Base-by-base conservation (phyloP, 2,329 filamentous ascomycete genomes). In the Aspergillus melleus region DNA sequence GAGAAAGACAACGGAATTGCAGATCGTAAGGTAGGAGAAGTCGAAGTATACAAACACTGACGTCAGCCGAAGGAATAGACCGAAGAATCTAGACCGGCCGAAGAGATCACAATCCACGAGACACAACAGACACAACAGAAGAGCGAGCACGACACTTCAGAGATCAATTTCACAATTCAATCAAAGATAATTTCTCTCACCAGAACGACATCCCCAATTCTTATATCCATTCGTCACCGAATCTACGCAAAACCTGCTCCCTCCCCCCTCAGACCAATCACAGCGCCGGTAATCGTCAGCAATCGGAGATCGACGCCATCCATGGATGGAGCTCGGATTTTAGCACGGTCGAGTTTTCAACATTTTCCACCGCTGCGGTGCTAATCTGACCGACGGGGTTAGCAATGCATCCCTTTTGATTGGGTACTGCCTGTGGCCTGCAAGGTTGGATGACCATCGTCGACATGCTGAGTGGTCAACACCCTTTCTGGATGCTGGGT, bases 261-360 rank as follows among this genome's bases (percentile, higher is more conserved):
- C 16, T 10, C 50, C 20, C n/a, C 26, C 36, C 42, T 4, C 55
- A 20, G 26, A 2, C 60, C 60, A 61, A 61, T 61, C 60, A 61
- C 29, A 6, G 32, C 32, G 4, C n/a, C 14, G 44, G 8, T 46
- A 59, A 61, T 54, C 10, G 60, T 61, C 60, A 61, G 60, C 60
- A 42, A 8, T 42, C 36, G 6, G 36, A 36, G 32, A 36, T 36
- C 32, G 32, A 36, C 32, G 32, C 32, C 32, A 12, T 36, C 32
- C 11, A 36, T 12, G 32, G 12, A 29, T 29, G 26, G 26, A 29
- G 26, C 32, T 36, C 32, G 32, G 32, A 12, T 36, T 36, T 36
- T 36, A 12, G 32, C 32, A 36, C 32, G 32, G 32, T 14, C 32
- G 32, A 36, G 12, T 36, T 36, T 14, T 36, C 12, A 29, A 29